Conservation (phyloP, 768 basidiomycete genomes). For the Mycena crocata region DNA sequence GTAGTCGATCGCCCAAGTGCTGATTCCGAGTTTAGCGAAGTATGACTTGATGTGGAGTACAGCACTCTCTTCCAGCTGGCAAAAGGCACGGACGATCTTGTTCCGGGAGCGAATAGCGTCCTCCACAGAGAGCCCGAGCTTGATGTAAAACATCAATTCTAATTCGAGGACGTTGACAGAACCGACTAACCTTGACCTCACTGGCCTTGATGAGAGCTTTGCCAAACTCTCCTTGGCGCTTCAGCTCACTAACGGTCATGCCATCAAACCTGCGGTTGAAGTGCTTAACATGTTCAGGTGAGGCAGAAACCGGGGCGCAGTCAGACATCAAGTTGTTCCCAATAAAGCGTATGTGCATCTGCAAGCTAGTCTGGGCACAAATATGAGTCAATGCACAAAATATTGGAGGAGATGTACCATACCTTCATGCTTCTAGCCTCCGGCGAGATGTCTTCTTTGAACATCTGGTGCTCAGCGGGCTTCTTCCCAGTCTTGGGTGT, state of each 20-base stretch:
- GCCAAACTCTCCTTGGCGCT: neutral
- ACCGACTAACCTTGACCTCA: conserved; percentile 1
- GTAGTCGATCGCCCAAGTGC: conserved; percentile 9
- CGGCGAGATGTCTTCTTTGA: neutral
- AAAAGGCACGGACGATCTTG: neutral
- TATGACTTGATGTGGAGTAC: neutral
- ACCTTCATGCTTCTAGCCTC: neutral
- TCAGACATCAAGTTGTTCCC: neutral
- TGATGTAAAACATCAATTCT: neutral
- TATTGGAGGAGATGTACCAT: neutral
- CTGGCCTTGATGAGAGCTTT: neutral
- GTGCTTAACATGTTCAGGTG: neutral
- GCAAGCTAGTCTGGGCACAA: neutral
- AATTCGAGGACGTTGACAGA: neutral
- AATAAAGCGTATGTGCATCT: conserved; percentile 1
- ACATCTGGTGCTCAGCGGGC: conserved; percentile 5
- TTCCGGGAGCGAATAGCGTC: neutral
- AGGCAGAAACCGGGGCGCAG: neutral
- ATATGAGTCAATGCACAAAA: neutral
- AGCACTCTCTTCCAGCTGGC: conserved; percentile 2
- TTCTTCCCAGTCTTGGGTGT: neutral
- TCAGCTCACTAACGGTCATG: neutral
- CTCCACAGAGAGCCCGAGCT: neutral
- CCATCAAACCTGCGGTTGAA: conserved; percentile 6
- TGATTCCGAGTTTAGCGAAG: conserved; percentile 5